Percentiles rank a stretch among this genome's conserved stretches.
phyloP scores from a whole-genome alignment of 768 basidiomycete genomes.

The Suillus hirtellus region DNA sequence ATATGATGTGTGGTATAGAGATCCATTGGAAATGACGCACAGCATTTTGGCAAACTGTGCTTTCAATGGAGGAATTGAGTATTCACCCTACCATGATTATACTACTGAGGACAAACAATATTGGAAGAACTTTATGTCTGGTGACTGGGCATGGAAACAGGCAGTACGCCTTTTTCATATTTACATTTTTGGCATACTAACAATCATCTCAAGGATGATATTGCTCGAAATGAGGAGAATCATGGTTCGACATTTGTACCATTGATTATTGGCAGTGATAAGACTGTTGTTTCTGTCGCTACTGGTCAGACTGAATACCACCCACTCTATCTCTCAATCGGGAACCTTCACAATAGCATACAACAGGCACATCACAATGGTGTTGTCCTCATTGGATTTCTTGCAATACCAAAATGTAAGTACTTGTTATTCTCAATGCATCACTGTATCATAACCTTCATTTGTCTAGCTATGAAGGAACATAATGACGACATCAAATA shows the following conservation, averaged over 20 bases:
- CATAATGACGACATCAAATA: background rate
- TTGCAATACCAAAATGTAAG: background rate
- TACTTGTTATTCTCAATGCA: background rate
- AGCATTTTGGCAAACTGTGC: slow-evolving; percentile 24
- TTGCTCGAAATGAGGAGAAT: slow-evolving; percentile 18
- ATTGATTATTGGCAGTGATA: slow-evolving; percentile 15
- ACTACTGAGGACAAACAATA: background rate
- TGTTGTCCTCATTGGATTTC: background rate
- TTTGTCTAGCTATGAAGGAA: background rate
- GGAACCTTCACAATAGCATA: background rate
- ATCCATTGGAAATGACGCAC: slow-evolving; percentile 17
- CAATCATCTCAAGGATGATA: slow-evolving; percentile 7
- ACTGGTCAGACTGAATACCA: background rate
- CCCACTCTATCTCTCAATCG: background rate
- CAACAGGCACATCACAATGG: background rate
- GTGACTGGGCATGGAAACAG: slow-evolving; percentile 18
- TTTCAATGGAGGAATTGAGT: slow-evolving; percentile 23
- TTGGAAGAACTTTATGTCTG: slow-evolving; percentile 18
- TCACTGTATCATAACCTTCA: background rate
- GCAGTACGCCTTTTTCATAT: slow-evolving; percentile 9
- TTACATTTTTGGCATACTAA: slow-evolving; percentile 5
- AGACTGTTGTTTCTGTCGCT: background rate
- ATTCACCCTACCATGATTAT: slow-evolving; percentile 16
- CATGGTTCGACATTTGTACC: slow-evolving; percentile 25
- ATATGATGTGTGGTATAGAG: slow-evolving; percentile 30